phyloP scores from a whole-genome alignment of 805 yeast genomes.

The Metschnikowia gelsemii region DNA sequence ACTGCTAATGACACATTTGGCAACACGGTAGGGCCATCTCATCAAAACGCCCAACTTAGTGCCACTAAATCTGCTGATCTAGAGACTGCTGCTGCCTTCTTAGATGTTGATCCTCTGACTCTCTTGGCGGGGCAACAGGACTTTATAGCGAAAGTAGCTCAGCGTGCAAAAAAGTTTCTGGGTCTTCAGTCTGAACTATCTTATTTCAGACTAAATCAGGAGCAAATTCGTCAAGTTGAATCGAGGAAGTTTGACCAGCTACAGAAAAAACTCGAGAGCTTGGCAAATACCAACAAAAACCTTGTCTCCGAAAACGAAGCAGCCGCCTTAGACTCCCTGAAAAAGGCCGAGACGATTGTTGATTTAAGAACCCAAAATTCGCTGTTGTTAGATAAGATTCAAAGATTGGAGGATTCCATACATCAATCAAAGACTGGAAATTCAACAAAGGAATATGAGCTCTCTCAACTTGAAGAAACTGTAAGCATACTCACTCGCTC shows the following conservation, averaged over 20 bases:
- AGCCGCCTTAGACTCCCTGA: slow-evolving; percentile 6
- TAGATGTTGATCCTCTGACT: slow-evolving; percentile 26
- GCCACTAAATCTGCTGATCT: slow-evolving; percentile 14
- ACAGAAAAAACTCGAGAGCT: slow-evolving; percentile 21
- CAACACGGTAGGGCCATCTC: slow-evolving; percentile 7
- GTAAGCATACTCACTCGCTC: slow-evolving; percentile 30
- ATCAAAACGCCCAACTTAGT: neutral
- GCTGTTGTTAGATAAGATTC: slow-evolving; percentile 18
- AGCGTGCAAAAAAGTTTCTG: slow-evolving; percentile 29
- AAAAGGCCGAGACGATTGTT: slow-evolving; percentile 16
- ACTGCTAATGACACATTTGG: slow-evolving; percentile 22
- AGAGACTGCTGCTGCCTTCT: slow-evolving; percentile 27
- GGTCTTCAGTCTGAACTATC: slow-evolving; percentile 33
- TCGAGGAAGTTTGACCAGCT: slow-evolving; percentile 23
- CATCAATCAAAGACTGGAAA: slow-evolving; percentile 10
- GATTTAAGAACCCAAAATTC: slow-evolving; percentile 19
- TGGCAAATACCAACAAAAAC: slow-evolving; percentile 25
- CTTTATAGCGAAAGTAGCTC: slow-evolving; percentile 23
- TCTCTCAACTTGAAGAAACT: slow-evolving; percentile 28
- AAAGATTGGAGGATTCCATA: slow-evolving; percentile 19
- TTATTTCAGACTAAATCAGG: slow-evolving; percentile 35
- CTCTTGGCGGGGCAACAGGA: slow-evolving; percentile 14
- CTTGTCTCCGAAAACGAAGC: slow-evolving; percentile 22
- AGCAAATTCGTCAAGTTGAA: slow-evolving; percentile 31
- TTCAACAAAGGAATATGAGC: slow-evolving; percentile 23